These are phyloP conservation scores for Cladosporium cucumerinum DNA, from an alignment of 2,329 filamentous ascomycete genomes.

Conservation along the genomic window DNA sequence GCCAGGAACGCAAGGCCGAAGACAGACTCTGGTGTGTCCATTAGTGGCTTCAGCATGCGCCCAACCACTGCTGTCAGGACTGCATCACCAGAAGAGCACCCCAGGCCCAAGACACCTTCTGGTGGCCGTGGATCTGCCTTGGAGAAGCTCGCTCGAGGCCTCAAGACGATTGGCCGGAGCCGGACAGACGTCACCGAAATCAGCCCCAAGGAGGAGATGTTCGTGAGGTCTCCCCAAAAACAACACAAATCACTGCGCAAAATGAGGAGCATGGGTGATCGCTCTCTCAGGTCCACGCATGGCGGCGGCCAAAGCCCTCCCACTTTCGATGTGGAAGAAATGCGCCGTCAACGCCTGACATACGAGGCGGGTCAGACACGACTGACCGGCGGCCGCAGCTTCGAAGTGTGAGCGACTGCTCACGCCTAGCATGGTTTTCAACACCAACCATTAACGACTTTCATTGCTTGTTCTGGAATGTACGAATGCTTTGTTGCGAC, in stretches of 20 bases:
- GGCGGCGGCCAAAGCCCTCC: conserved; percentile 31
- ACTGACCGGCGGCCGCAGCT: conserved; percentile 7
- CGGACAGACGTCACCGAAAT: conserved; percentile 51
- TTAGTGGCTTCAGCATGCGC: conserved; percentile 19
- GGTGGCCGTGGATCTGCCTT: conserved; percentile 48
- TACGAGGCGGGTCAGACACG: conserved; percentile 40
- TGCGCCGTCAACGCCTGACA: conserved; percentile 46
- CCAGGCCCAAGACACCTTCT: conserved; percentile 35
- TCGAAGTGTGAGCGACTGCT: background rate
- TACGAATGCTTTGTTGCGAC: conserved; percentile 14
- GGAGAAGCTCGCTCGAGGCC: conserved; percentile 58
- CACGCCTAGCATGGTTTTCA: background rate
- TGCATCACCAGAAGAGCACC: background rate
- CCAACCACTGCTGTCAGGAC: conserved; percentile 19
- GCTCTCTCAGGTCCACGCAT: conserved; percentile 27
- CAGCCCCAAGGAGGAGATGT: conserved; percentile 24
- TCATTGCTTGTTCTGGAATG: conserved; percentile 7
- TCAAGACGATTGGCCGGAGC: conserved; percentile 57
- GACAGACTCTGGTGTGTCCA: conserved; percentile 59
- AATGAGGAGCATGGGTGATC: conserved; percentile 33
- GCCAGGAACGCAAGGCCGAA: conserved; percentile 49
- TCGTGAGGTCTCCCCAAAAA: conserved; percentile 17
- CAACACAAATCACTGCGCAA: conserved; percentile 32
- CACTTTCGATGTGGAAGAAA: conserved; percentile 49
- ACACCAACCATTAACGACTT: background rate